phyloP scores from a whole-genome alignment of 257 asterid species.

The Solanum appendiculatum region DNA sequence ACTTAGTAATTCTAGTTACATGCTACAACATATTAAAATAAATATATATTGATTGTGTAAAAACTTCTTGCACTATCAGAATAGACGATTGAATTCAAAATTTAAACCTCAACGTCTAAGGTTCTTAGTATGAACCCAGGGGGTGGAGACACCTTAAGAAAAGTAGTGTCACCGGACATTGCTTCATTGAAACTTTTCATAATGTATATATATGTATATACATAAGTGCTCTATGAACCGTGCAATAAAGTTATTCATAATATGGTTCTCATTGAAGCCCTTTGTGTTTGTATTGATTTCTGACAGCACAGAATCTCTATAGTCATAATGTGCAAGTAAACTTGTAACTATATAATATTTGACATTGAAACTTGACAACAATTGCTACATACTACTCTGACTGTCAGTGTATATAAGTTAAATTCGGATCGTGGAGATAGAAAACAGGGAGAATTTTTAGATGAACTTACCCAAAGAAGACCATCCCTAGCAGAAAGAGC shows the following conservation, averaged over 20 bases:
- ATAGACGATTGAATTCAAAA: neutral
- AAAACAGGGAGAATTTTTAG: neutral
- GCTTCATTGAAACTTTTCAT: too few species aligned
- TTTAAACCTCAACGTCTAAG: neutral
- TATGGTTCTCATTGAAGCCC: rapidly evolving
- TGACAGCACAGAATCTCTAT: too few species aligned
- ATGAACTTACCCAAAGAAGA: constrained; percentile 36
- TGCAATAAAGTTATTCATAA: too few species aligned
- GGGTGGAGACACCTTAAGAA: neutral
- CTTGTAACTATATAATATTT: neutral
- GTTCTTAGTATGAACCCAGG: neutral
- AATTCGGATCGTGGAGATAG: rapidly evolving
- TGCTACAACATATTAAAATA: neutral
- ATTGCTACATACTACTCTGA: neutral
- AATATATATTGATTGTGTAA: too few species aligned
- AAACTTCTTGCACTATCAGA: too few species aligned
- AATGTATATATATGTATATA: neutral
- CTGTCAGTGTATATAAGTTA: neutral
- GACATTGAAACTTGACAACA: neutral
- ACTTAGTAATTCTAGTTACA: rapidly evolving
- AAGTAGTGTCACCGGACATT: neutral
- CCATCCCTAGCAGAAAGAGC: constrained; percentile 85
- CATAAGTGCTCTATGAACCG: neutral
- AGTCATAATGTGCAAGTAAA: neutral
- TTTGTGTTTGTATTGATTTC: neutral